Conservation (phyloP, 495 filamentous ascomycete genomes). For the Monascus purpureus region DNA sequence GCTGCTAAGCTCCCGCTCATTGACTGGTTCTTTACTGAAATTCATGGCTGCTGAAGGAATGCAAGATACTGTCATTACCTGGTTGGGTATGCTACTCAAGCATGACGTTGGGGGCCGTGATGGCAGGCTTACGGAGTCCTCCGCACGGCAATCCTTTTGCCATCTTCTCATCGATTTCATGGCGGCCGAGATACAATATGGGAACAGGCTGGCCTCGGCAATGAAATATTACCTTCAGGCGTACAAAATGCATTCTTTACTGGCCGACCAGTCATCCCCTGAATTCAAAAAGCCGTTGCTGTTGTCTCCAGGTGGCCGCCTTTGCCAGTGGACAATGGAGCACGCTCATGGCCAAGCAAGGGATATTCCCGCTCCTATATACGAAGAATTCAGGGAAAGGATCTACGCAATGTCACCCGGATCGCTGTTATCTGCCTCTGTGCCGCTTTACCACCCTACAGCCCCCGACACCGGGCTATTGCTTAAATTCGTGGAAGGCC, state of each 20-base stretch:
- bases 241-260: conserved; percentile 10
- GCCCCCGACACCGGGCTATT: conserved; percentile 19
- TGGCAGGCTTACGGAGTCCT: conserved; percentile 10
- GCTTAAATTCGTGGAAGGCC: conserved; percentile 11
- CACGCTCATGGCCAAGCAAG: conserved; percentile 5
- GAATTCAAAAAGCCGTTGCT: conserved; percentile 10
- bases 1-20: conserved; percentile 13
- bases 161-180: conserved; percentile 17
- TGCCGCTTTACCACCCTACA: conserved; percentile 22
- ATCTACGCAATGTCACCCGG: conserved; percentile 13
- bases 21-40: conserved; percentile 13
- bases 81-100: conserved; percentile 20
- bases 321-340: conserved; percentile 13
- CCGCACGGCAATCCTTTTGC: conserved; percentile 11
- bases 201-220: conserved; percentile 17
- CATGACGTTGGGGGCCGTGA: conserved; percentile 15
- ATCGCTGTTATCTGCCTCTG: conserved; percentile 10
- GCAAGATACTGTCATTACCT: conserved; percentile 17
- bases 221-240: conserved; percentile 17
- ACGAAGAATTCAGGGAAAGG: conserved; percentile 16
- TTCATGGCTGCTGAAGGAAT: conserved; percentile 28
- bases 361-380: conserved; percentile 10
- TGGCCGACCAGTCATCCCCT: conserved; percentile 2
- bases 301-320: conserved; percentile 9
- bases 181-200: conserved; percentile 20